Evolutionary conservation across 805 yeast genomes (phyloP), one percentile per base, ranked within the genome.

Genomic region (Nakazawaea populi): DNA sequence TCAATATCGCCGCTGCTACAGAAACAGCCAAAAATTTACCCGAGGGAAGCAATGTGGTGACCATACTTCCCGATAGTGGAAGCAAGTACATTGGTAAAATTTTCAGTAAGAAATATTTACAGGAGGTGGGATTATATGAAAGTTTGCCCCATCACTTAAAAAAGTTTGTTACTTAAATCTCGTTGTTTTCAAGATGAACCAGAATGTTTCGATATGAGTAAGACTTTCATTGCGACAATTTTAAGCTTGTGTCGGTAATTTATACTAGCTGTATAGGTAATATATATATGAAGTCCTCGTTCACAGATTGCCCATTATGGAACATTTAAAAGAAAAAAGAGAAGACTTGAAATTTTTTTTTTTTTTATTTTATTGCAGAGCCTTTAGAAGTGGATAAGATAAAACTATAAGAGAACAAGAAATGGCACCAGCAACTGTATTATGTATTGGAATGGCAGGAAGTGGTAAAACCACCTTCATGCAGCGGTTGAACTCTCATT

Each of bases 391-490:
- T 18, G 24, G 24, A 18, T 18, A 18, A 18, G 24, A 18, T 18
- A 2, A 18, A 18, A 18, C 24, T 18, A 18, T 18, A 18, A 18
- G 24, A 18, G 24, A 18, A 18, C 24, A 18, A 41, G 53, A 36
- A 12, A 62, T 60, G 64, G 60, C 62, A 29, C 72, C 74, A 8
- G 68, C 71, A 36, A 65, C 69, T 4, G 57, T 71, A 6, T 55
- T 71, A 24, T 71, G 74, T 48, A 69, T 71, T 54, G 75, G 75
- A 46, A 71, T 71, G 75, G 75, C 81, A 54, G 80, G 82, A 36
- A 85, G 96, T 48, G 99, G 99, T 61, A 94, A 94, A 68, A 92
- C 99, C 70, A 94, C 99, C 8, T 94, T 94, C 65, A 85, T 94
- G 89, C 99, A 94, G 67, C 73, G 99, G 55, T 73, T 94, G 54